Evolutionary conservation across 768 basidiomycete genomes (phyloP), one percentile per base, ranked within the genome.

Genomic region (Calvatia gigantea): DNA sequence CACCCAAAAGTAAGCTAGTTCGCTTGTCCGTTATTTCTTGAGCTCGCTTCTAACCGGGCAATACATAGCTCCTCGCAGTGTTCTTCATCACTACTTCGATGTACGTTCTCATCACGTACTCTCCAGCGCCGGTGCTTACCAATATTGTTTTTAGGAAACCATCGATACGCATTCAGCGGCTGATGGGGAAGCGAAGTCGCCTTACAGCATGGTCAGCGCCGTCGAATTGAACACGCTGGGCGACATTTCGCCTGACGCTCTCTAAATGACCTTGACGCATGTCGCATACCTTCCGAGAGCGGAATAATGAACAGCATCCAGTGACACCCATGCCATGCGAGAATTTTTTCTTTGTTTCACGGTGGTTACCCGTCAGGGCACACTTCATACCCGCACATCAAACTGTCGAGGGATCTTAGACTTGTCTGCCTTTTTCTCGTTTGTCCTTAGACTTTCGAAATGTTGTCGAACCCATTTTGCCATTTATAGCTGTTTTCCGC

Each of bases 71-170:
- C 94, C 94, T 51, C 80, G 94, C 60, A 88, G 88, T 61, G 76
- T 94, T 44, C 88, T 91, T 17, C 77, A 86, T 61, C 94, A 96
- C 67, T 99, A 95, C 75, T 98, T 99, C 70, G 94, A 96, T 71
- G 96, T 91, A 56, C 60, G 87, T 75, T 25, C 27, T 46, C n/a
- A n/a, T n/a, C 38, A 58, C 11, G 15, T 42, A 33, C 9, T 44
- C 56, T 27, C n/a, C 31, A 12, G 42, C n/a, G 27, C 17, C 51
- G 15, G 58, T 48, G 37, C 54, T 41, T 29, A 23, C n/a, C 43
- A 45, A 50, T 48, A 29, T 54, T 42, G 28, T 33, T 9, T 57
- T 23, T 59, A 91, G 89, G 89, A 91, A 72, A 84, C 82, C 6
- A 82, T 91, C 41, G 88, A 89, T 61, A 75, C 78, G 6, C 79